These are phyloP conservation scores for Penicillium cinerascens DNA, from an alignment of 495 filamentous ascomycete species.

Conservation along the genomic window DNA sequence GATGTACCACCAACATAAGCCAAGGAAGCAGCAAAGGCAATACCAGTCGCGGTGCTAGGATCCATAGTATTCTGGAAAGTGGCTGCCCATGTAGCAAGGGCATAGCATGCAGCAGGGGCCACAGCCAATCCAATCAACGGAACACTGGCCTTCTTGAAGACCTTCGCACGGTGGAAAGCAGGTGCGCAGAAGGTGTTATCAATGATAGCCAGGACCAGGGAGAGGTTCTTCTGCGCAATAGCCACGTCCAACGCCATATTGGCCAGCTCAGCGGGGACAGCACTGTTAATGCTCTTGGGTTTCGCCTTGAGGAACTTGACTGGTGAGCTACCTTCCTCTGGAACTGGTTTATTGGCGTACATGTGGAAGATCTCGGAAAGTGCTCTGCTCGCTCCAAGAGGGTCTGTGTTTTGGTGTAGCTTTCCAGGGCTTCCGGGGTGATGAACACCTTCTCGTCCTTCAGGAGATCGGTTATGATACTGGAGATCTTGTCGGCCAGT, in stretches of 20 bases:
- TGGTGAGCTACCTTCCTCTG: slow-evolving; percentile 54
- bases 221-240: slow-evolving; percentile 69
- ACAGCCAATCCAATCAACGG: slow-evolving; percentile 51
- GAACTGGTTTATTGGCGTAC: slow-evolving; percentile 79
- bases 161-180: slow-evolving; percentile 69
- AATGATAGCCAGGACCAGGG: slow-evolving; percentile 74
- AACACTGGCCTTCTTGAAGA: slow-evolving; percentile 48
- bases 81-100: slow-evolving; percentile 52
- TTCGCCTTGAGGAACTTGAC: slow-evolving; percentile 59
- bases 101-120: slow-evolving; percentile 67
- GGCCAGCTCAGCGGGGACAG: slow-evolving; percentile 64
- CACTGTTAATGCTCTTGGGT: slow-evolving; percentile 64
- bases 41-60: slow-evolving; percentile 61
- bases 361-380: slow-evolving; percentile 73
- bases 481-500: slow-evolving; percentile 45
- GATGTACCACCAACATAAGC: slow-evolving; percentile 77
- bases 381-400: slow-evolving; percentile 64
- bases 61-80: slow-evolving; percentile 70
- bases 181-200: slow-evolving; percentile 70
- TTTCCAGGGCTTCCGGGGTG: slow-evolving; percentile 62
- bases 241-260: slow-evolving; percentile 71
- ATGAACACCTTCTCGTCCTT: slow-evolving; percentile 79
- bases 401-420: slow-evolving; percentile 69
- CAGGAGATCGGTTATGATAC: slow-evolving; percentile 60
- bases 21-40: slow-evolving; percentile 74